Base-by-base conservation (phyloP, 129 eudicot species). In the Centella asiatica region DNA sequence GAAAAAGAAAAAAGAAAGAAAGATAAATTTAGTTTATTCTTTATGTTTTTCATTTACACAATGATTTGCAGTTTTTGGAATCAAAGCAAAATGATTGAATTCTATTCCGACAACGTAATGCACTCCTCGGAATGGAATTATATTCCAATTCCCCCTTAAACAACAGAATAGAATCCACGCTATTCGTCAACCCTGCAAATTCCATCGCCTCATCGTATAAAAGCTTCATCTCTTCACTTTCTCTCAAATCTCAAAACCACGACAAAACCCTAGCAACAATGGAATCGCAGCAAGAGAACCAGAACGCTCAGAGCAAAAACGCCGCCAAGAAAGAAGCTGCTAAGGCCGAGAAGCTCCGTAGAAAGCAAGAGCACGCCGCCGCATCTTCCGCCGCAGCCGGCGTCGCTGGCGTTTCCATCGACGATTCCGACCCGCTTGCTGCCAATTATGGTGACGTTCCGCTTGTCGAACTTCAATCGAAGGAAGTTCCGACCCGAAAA, bases 241-340 rank as follows among this genome's bases (percentile, higher is more conserved):
- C 20, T 12, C 44, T 25, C 26, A 32, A 6, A 32, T 31, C 26
- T 8, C 42, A 56, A 56, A 56, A n/a, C 27, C 14, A 8, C 4
- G 12, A 1, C 29, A 57, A 58, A 34, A 58, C 63, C 63, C 63
- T 34, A 57, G 20, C 44, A 2, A 1, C 48, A 11, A 60, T 60
- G 66, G 66, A 60, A 11, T 19, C 66, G 3, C 50, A 20, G 25
- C 12, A 31, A 56, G 66, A 60, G 42, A 33, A 40, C 34, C 66
- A 60, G 25, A 19, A 32, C 25, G 8, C 51, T 18, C 50, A 44
- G 23, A 85, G 82, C 86, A 83, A 89, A 65, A 89, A 89, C n/a
- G 74, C 82, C 23, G 78, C 95, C 9, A 90, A 90, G 64, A 90
- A 90, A 26, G 97, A 90, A 28, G 79, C 79, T 9, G 89, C 86